Conservation (phyloP, 352 stramenopile species). For the Pythium coloratum region DNA sequence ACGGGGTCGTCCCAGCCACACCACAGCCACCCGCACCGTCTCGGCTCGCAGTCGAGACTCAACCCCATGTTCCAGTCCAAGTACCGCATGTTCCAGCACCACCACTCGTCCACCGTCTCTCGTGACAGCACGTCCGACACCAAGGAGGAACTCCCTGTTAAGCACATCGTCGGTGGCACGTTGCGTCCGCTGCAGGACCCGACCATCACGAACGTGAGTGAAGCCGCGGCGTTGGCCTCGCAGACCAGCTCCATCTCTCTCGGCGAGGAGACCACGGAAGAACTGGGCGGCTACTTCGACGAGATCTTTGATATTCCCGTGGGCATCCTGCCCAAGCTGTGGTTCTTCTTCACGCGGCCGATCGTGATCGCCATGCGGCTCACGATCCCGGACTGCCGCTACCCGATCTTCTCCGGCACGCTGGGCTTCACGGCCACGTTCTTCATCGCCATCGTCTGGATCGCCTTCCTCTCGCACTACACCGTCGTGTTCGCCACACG, state of each 20-base stretch:
- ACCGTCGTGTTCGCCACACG: conserved; percentile 62
- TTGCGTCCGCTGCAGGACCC: conserved; percentile 14
- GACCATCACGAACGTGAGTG: conserved; percentile 5
- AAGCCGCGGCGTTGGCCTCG: neutral
- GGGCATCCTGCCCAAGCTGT: conserved; percentile 48
- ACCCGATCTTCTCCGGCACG: conserved; percentile 49
- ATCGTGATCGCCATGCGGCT: conserved; percentile 64
- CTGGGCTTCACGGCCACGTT: conserved; percentile 56
- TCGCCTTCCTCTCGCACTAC: conserved; percentile 72
- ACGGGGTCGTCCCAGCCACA: conserved; percentile 7
- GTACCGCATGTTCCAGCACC: conserved; percentile 71
- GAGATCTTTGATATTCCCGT: conserved; percentile 45
- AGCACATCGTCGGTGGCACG: conserved; percentile 14
- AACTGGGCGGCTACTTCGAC: conserved; percentile 60
- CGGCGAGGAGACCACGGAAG: neutral
- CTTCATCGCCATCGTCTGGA: conserved; percentile 68
- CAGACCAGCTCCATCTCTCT: neutral
- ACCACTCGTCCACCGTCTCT: conserved; percentile 28
- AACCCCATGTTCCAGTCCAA: conserved; percentile 68
- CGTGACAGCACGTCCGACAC: conserved; percentile 1
- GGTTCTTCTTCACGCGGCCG: conserved; percentile 63
- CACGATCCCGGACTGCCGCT: conserved; percentile 75
- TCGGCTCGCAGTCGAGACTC: conserved; percentile 42
- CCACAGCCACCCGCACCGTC: conserved; percentile 32
- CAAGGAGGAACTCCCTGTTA: neutral